Evolutionary conservation across 345 rosid species (phyloP).

Genomic region (Gossypium sturtianum): DNA sequence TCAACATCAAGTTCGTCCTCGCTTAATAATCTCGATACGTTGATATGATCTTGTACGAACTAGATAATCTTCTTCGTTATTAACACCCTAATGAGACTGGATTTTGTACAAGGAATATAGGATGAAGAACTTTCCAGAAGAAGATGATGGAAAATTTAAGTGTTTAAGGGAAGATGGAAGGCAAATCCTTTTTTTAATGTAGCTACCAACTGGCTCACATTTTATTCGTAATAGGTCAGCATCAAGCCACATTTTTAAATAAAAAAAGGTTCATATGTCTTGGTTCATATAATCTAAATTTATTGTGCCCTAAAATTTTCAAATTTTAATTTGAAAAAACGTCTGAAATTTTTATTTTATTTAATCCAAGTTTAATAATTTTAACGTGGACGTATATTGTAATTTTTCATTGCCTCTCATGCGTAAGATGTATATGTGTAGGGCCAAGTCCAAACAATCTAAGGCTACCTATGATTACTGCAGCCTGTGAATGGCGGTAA

Average conservation of each 20-base stretch:
- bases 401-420: too few relatives aligned
- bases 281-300: background rate
- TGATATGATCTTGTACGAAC: background rate
- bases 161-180: background rate
- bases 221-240: background rate
- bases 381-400: too few relatives aligned
- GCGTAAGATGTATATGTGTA: too few relatives aligned
- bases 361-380: background rate
- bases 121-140: background rate
- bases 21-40: background rate
- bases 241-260: background rate
- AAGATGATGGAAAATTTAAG: background rate
- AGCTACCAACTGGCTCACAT: background rate
- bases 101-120: background rate
- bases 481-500: too few relatives aligned
- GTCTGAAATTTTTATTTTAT: background rate
- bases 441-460: too few relatives aligned
- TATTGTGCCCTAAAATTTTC: too few relatives aligned
- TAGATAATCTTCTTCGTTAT: too few relatives aligned
- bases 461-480: too few relatives aligned
- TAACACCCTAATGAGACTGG: background rate
- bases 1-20: background rate
- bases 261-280: background rate
- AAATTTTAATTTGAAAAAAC: too few relatives aligned
- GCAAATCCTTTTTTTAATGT: background rate